These are phyloP conservation scores for Pythium volutum DNA, from an alignment of 352 stramenopile species.

Conservation along the genomic window DNA sequence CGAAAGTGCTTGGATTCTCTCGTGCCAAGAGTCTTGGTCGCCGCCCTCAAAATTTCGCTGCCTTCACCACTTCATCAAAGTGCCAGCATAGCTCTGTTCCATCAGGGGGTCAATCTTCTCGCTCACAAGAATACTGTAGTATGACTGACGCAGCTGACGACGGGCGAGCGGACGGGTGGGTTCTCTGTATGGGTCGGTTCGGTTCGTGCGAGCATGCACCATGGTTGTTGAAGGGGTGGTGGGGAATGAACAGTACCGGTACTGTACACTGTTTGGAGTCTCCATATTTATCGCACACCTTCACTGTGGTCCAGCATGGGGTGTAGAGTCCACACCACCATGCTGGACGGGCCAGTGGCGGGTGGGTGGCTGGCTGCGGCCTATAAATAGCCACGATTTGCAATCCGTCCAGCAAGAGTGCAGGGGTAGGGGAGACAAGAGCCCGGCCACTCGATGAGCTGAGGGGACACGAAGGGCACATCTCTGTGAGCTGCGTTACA, in stretches of 20 bases:
- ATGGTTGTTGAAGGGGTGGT: neutral
- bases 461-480: neutral
- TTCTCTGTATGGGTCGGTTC: too few relatives aligned
- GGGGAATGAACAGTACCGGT: neutral
- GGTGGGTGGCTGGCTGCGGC: too few relatives aligned
- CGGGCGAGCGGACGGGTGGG: neutral
- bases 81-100: neutral
- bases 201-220: neutral
- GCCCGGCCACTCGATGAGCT: neutral
- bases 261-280: too few relatives aligned
- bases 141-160: neutral
- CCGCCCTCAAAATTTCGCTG: slow-evolving; percentile 6
- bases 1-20: neutral
- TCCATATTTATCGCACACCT: too few relatives aligned
- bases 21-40: neutral
- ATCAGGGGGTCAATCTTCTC: neutral
- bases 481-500: neutral
- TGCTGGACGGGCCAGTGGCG: too few relatives aligned
- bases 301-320: too few relatives aligned
- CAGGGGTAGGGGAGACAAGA: neutral
- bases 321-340: slow-evolving; percentile 1
- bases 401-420: neutral
- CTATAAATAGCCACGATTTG: slow-evolving; percentile 2
- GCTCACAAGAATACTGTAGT: neutral
- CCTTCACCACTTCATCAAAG: neutral